phyloP scores from a whole-genome alignment of 1,139 yeast species.

The Saccharomyces hybrid region DNA sequence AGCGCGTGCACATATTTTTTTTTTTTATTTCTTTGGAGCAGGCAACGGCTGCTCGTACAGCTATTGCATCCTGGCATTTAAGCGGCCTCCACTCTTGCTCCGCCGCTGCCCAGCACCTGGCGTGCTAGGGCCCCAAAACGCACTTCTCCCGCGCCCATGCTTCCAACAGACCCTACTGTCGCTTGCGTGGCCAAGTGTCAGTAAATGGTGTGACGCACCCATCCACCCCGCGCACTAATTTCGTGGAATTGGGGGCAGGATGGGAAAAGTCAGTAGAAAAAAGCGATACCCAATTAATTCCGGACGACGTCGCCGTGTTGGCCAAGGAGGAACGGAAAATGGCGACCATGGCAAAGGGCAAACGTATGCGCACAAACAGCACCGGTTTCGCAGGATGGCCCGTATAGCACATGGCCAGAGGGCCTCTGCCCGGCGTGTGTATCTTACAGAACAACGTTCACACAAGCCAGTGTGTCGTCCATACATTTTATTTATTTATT shows the following conservation, averaged over 20 bases:
- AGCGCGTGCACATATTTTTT: too few relatives aligned
- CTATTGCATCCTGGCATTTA: too few relatives aligned
- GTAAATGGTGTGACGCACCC: neutral
- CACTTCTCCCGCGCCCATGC: neutral
- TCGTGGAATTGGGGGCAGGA: neutral
- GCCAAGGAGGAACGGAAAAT: neutral
- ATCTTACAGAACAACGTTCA: neutral
- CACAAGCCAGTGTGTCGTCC: neutral
- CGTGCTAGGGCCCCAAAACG: too few relatives aligned
- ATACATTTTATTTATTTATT: neutral
- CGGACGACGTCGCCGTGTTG: neutral
- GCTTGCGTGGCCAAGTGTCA: neutral
- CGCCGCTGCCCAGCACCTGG: too few relatives aligned
- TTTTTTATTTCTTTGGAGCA: too few relatives aligned
- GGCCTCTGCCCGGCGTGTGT: too few relatives aligned
- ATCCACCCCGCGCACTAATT: neutral
- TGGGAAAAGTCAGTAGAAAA: neutral
- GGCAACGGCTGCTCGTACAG: too few relatives aligned
- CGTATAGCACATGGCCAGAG: neutral
- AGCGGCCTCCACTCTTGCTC: too few relatives aligned
- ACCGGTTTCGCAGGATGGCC: neutral
- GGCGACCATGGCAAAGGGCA: neutral
- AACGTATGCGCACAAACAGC: neutral
- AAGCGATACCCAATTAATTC: neutral
- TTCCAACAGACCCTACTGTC: neutral